These are phyloP conservation scores for Poa annua DNA, from an alignment of 176 grass and related monocot genomes.

Conservation along the genomic window DNA sequence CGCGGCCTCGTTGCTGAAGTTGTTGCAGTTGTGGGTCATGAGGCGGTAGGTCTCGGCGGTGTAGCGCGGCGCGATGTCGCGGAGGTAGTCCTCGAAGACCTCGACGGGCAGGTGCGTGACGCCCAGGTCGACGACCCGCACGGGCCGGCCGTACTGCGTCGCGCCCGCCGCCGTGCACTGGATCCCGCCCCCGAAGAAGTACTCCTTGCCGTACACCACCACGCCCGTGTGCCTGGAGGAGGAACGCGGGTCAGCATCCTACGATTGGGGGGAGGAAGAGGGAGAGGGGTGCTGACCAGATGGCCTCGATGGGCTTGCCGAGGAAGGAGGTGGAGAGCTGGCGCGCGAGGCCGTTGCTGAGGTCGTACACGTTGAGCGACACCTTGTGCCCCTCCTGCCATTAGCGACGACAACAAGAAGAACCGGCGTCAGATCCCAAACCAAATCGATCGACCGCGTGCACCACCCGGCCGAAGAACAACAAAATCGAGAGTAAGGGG, in stretches of 20 bases:
- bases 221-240: constrained; percentile 72
- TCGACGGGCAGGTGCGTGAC: constrained; percentile 75
- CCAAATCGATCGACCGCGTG: neutral
- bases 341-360: constrained; percentile 86
- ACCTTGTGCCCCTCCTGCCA: constrained; percentile 88
- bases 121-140: constrained; percentile 60
- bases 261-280: neutral
- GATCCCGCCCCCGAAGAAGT: constrained; percentile 86
- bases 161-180: constrained; percentile 58
- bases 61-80: constrained; percentile 71
- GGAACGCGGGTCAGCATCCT: neutral
- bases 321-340: constrained; percentile 84
- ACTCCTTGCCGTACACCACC: constrained; percentile 78
- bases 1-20: constrained; percentile 85
- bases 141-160: constrained; percentile 72
- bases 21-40: constrained; percentile 93
- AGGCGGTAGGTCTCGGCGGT: constrained; percentile 78
- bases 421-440: constrained; percentile 18
- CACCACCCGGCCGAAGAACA: accelerated
- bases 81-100: constrained; percentile 81
- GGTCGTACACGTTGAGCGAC: constrained; percentile 81
- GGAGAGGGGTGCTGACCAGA: constrained; percentile 48
- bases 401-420: neutral
- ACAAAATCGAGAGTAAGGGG: neutral
- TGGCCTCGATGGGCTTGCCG: constrained; percentile 86